Evolutionary conservation across 768 basidiomycete species (phyloP).

Genomic region (Podaxis sp.): DNA sequence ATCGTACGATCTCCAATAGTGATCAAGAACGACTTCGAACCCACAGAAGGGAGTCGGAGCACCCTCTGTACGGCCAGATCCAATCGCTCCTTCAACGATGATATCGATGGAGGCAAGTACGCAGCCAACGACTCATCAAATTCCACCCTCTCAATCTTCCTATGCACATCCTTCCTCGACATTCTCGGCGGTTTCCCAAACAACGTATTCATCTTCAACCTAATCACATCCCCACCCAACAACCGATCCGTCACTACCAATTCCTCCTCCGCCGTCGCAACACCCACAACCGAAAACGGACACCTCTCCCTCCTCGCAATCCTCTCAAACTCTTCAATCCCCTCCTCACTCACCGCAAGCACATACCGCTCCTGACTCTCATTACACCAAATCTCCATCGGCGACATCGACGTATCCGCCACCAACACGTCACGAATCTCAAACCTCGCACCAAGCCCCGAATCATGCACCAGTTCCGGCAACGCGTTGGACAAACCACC

Average conservation of each 20-base stretch:
- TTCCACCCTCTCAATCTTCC: conserved; percentile 32
- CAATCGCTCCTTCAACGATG: conserved; percentile 47
- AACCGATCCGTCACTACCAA: conserved; percentile 89
- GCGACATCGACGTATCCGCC: conserved; percentile 92
- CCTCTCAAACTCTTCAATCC: conserved; percentile 60
- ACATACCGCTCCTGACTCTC: conserved; percentile 98
- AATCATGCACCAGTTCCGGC: conserved; percentile 96
- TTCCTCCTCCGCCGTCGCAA: conserved; percentile 78
- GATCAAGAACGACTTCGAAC: conserved; percentile 95
- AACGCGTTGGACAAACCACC: conserved; percentile 96
- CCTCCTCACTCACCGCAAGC: conserved; percentile 75
- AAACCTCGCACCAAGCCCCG: conserved; percentile 85
- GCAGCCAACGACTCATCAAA: conserved; percentile 74
- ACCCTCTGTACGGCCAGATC: conserved; percentile 74
- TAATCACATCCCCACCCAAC: conserved; percentile 75
- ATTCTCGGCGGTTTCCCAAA: conserved; percentile 97
- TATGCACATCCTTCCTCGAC: conserved; percentile 66
- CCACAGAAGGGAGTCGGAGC: conserved; percentile 88
- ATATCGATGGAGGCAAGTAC: conserved; percentile 52
- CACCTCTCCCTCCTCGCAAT: conserved; percentile 90
- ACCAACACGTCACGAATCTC: conserved; percentile 94
- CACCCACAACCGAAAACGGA: conserved; percentile 90
- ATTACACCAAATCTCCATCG: conserved; percentile 99
- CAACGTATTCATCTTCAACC: conserved; percentile 89
- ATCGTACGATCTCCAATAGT: conserved; percentile 96